Evolutionary conservation across 2,329 filamentous ascomycete genomes (phyloP).

Genomic region (Cladosporium sp.): DNA sequence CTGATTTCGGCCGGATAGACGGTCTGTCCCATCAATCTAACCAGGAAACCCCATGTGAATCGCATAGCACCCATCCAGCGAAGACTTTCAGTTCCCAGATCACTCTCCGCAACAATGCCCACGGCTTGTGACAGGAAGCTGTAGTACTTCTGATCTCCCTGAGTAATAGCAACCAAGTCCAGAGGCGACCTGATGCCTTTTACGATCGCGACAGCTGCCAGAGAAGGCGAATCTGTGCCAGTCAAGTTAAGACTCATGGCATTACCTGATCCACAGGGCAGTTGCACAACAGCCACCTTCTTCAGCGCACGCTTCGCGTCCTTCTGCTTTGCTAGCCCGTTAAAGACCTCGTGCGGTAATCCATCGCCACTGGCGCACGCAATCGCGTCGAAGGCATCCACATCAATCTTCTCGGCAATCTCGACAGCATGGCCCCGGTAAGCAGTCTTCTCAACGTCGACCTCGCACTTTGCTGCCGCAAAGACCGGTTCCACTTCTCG

Average conservation of each 20-base stretch:
- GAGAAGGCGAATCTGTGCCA: constrained; percentile 71
- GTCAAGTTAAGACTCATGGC: constrained; percentile 89
- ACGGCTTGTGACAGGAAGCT: constrained; percentile 90
- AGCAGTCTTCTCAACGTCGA: constrained; percentile 72
- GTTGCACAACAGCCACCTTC: constrained; percentile 77
- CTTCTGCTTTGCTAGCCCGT: constrained; percentile 75
- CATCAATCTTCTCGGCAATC: constrained; percentile 72
- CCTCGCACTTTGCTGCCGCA: constrained; percentile 71
- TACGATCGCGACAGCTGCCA: constrained; percentile 79
- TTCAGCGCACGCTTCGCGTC: constrained; percentile 74
- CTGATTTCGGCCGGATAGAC: constrained; percentile 88
- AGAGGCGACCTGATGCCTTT: constrained; percentile 84
- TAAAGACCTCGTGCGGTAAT: constrained; percentile 89
- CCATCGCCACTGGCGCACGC: constrained; percentile 92
- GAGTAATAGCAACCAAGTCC: constrained; percentile 85
- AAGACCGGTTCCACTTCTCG: constrained; percentile 79
- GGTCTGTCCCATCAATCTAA: constrained; percentile 71
- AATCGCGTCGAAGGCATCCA: constrained; percentile 79
- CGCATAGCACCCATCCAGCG: constrained; percentile 88
- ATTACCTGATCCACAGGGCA: constrained; percentile 93
- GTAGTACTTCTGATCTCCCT: constrained; percentile 70
- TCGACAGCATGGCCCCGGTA: constrained; percentile 75
- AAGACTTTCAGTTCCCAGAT: constrained; percentile 85
- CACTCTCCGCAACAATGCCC: constrained; percentile 85
- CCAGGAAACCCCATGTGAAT: constrained; percentile 83